phyloP scores from a whole-genome alignment of 352 stramenopile species.

The Pythium chondricola region DNA sequence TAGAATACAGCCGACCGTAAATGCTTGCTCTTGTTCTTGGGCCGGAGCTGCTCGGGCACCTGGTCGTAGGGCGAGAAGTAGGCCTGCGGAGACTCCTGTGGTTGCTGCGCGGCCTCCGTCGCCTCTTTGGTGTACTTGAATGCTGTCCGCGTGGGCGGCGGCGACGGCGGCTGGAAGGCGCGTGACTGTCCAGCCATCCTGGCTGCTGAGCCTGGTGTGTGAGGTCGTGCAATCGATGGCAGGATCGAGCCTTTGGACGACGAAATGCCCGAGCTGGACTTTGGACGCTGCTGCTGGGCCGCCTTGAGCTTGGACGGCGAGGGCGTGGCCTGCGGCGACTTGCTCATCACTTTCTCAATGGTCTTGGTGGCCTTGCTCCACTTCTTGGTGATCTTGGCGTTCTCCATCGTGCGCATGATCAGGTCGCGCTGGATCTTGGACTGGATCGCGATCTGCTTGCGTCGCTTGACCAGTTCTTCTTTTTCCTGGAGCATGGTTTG shows the following conservation, averaged over 20 bases:
- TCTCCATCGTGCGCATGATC: conserved; percentile 87
- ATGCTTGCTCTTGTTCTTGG: conserved; percentile 32
- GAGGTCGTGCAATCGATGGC: conserved; percentile 25
- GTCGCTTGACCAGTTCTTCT: conserved; percentile 68
- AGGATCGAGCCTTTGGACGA: conserved; percentile 31
- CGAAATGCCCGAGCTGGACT: conserved; percentile 44
- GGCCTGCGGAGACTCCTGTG: conserved; percentile 26
- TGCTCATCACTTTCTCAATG: conserved; percentile 64
- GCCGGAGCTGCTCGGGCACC: conserved; percentile 32
- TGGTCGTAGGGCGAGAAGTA: conserved; percentile 74
- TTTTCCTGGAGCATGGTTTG: conserved; percentile 80
- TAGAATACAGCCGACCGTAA: conserved; percentile 10
- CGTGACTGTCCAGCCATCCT: conserved; percentile 25
- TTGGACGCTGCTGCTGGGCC: conserved; percentile 23
- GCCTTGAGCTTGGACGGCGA: conserved; percentile 27
- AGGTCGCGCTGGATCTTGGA: conserved; percentile 86
- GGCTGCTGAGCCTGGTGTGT: conserved; percentile 23
- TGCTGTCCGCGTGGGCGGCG: conserved; percentile 52
- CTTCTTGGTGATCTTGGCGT: conserved; percentile 86
- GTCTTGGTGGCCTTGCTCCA: conserved; percentile 75
- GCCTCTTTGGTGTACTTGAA: conserved; percentile 76
- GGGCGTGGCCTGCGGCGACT: conserved; percentile 29
- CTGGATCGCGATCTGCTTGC: conserved; percentile 73
- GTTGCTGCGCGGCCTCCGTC: conserved; percentile 25
- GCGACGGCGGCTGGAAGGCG: conserved; percentile 49